These are phyloP conservation scores for Sporothrix sp. DNA, from an alignment of 2,329 filamentous ascomycete species.

Conservation along the genomic window DNA sequence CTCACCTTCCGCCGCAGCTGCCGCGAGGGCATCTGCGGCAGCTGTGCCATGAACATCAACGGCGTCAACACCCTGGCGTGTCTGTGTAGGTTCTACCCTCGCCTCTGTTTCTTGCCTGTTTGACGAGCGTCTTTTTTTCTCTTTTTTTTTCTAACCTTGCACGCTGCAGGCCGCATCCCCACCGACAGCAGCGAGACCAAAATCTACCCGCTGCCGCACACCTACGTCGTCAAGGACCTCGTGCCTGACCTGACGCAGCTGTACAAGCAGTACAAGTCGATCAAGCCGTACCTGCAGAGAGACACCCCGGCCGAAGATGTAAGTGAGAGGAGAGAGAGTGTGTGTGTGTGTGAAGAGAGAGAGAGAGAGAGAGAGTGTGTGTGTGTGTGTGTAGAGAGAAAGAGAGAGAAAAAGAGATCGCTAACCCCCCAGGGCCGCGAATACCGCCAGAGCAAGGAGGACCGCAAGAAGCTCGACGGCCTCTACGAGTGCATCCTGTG, in stretches of 20 bases:
- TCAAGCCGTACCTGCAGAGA: conserved; percentile 96
- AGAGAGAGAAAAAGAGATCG: no score
- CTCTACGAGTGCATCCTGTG: conserved; percentile 99
- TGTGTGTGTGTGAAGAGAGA: no score
- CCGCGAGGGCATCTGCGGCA: conserved; percentile 96
- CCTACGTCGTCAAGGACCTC: conserved; percentile 98
- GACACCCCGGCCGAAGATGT: conserved; percentile 76
- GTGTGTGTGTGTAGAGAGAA: no score
- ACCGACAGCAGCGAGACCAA: conserved; percentile 77
- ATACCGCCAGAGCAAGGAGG: conserved; percentile 79
- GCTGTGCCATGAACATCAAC: conserved; percentile 99
- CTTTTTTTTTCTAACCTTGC: conserved; percentile 8
- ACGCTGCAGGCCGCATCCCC: conserved; percentile 96
- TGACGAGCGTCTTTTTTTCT: not conserved
- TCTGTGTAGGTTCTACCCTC: conserved; percentile 66
- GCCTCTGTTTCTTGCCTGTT: no score
- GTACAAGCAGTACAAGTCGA: conserved; percentile 99
- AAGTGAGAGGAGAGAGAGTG: conserved; percentile 34
- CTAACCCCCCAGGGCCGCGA: conserved; percentile 62
- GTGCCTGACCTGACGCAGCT: conserved; percentile 96
- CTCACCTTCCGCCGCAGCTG: conserved; percentile 93
- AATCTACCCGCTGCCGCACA: conserved; percentile 96
- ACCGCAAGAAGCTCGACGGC: conserved; percentile 93
- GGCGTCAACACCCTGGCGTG: conserved; percentile 96
- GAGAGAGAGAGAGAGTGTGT: no score